Evolutionary conservation across 176 grass and related monocot species (phyloP).

Genomic region (Microstegium vimineum): DNA sequence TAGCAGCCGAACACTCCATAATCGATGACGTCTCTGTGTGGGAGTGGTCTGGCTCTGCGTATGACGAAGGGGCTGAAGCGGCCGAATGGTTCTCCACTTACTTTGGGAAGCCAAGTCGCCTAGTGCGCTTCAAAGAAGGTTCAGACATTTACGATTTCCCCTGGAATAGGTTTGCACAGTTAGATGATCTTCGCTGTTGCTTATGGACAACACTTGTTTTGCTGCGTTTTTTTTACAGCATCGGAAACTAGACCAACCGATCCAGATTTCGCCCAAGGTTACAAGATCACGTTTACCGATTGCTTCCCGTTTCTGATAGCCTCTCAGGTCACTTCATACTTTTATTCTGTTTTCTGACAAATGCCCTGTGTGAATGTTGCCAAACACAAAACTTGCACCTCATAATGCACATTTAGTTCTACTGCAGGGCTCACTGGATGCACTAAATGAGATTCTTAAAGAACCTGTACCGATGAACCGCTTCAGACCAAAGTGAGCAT

Average conservation of each 20-base stretch:
- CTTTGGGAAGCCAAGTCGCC: conserved; percentile 63
- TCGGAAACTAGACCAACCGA: conserved; percentile 60
- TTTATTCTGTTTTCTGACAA: background rate
- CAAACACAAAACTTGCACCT: conserved; percentile 1
- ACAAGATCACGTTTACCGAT: conserved; percentile 63
- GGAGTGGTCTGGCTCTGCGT: conserved; percentile 87
- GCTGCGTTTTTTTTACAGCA: conserved; percentile 17
- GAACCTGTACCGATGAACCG: conserved; percentile 77
- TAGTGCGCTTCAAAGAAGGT: conserved; percentile 72
- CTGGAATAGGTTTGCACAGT: background rate
- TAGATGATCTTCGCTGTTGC: background rate
- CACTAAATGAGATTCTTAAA: conserved; percentile 69
- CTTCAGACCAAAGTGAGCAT: conserved; percentile 83
- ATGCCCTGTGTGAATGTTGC: background rate
- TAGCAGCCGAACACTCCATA: conserved; percentile 9
- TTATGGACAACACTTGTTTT: background rate
- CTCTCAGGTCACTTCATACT: conserved; percentile 56
- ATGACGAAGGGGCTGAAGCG: conserved; percentile 68
- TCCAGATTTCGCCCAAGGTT: conserved; percentile 58
- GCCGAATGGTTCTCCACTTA: conserved; percentile 73
- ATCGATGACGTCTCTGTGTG: conserved; percentile 67
- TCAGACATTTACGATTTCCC: background rate
- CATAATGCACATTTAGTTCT: background rate
- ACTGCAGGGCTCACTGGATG: conserved; percentile 73
- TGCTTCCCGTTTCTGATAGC: conserved; percentile 65